phyloP scores from a whole-genome alignment of 169 alveolate species.

The Plasmodium berghei region DNA sequence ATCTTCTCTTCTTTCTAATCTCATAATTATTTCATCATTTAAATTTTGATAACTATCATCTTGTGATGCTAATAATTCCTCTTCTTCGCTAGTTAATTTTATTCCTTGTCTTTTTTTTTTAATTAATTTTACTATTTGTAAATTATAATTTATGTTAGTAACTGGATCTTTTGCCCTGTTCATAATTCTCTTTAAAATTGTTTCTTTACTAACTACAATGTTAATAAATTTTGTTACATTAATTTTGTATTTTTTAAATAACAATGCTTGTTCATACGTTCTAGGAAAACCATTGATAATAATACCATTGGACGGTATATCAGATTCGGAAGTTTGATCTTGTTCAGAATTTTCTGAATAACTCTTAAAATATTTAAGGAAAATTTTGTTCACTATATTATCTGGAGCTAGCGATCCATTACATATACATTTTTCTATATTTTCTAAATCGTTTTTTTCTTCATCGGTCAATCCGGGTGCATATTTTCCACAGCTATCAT shows the following conservation, averaged over 20 bases:
- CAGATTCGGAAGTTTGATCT: not conserved
- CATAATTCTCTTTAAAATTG: slow-evolving; percentile 16
- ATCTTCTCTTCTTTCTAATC: slow-evolving; percentile 39
- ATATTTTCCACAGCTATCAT: not conserved
- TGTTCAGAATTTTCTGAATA: slow-evolving; percentile 5
- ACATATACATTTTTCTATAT: slow-evolving; percentile 20
- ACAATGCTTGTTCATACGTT: slow-evolving; percentile 43
- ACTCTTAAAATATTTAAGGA: slow-evolving; percentile 3
- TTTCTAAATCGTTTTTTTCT: slow-evolving; percentile 21
- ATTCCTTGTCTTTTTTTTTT: slow-evolving; percentile 24
- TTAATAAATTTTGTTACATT: slow-evolving; percentile 12
- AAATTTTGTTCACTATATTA: slow-evolving; percentile 12
- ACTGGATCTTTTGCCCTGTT: slow-evolving; percentile 32
- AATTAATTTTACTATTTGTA: slow-evolving; percentile 10
- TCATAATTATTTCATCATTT: slow-evolving; percentile 21
- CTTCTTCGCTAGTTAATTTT: slow-evolving; percentile 18
- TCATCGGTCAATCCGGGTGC: not conserved
- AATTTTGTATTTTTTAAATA: slow-evolving; percentile 26
- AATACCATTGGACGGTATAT: not conserved
- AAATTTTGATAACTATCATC: slow-evolving; percentile 20
- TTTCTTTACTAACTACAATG: slow-evolving; percentile 22
- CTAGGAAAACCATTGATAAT: slow-evolving; percentile 57
- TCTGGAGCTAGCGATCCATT: slow-evolving; percentile 52
- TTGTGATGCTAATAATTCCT: slow-evolving; percentile 1
- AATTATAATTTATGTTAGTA: slow-evolving; percentile 32